Evolutionary conservation across 768 basidiomycete genomes (phyloP), one percentile per base, ranked within the genome.

Genomic region (Pholiota microspora): DNA sequence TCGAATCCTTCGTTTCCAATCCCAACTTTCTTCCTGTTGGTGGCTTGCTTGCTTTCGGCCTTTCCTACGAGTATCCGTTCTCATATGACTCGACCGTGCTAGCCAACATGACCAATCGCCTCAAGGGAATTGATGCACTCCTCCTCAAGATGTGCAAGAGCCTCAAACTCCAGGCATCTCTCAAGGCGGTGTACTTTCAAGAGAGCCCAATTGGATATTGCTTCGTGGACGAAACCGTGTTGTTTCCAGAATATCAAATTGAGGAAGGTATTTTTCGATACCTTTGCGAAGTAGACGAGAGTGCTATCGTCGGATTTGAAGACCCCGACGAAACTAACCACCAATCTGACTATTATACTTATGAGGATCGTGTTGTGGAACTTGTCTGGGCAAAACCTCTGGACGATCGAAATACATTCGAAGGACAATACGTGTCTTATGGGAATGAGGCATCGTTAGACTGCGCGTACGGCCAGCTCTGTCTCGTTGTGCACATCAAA

Each of bases 61-160:
- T 76, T 4, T 49, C 58, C 4, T 67, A 74, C 53, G 56, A 64
- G 24, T 77, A 77, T 44, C 71, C 72, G 0, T 49, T 71, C 51
- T 44, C 54, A 4, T 53, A 32, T 1, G 36, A 46, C 29, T 18
- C 27, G 9, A 58, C 53, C 3, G 25, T 54, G 2, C 52, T 67
- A 9, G 32, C 58, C 2, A 16, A 55, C 7, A 34, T 71, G 5
- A 28, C 35, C 25, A 49, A 47, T 4, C 60, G 56, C 21, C 59
- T 73, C 25, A 73, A 73, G 55, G 72, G 71, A 1, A 57, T 35
- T 7, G 71, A 74, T 42, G 69, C 64, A 2, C 49, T 59, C 5
- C 49, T 71, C 25, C 46, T 55, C 16, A 49, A 57, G 9, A 54
- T 60, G n/a, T 65, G 67, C 36, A 31, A 55, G 6, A 31, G 47